phyloP scores from a whole-genome alignment of 139 green algal species.

The Pleodorina starrii region DNA sequence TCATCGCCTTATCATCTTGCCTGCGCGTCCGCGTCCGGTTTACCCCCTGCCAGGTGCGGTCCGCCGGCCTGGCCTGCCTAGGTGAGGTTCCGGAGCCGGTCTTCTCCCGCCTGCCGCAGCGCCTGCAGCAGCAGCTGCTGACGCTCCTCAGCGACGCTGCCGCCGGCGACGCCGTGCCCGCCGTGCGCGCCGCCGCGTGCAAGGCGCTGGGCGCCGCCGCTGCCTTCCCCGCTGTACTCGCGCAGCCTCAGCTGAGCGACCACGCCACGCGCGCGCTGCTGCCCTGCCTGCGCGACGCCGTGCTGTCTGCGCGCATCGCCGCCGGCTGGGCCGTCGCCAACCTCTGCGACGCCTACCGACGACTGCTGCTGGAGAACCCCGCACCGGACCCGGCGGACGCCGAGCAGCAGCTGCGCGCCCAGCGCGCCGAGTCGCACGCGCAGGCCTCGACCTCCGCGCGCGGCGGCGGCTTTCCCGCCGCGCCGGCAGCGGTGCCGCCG shows the following conservation, averaged over 20 bases:
- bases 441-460: neutral
- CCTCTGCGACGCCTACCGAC: constrained; percentile 57
- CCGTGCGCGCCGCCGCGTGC: constrained; percentile 64
- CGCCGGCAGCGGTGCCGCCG: neutral
- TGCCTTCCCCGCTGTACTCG: constrained; percentile 21
- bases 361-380: neutral
- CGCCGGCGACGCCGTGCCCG: constrained; percentile 49
- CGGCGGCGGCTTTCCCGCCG: neutral
- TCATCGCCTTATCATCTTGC: no score
- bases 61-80: constrained; percentile 14
- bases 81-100: constrained; percentile 30
- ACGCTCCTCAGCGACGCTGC: constrained; percentile 25
- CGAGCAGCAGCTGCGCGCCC: neutral
- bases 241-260: neutral
- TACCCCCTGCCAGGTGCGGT: constrained; percentile 24
- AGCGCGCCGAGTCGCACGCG: neutral
- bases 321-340: constrained; percentile 71
- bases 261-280: neutral
- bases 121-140: constrained; percentile 47
- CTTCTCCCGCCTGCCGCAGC: constrained; percentile 17
- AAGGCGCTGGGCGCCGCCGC: constrained; percentile 57
- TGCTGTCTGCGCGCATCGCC: constrained; percentile 68
- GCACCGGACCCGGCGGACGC: neutral
- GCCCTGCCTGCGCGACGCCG: constrained; percentile 11
- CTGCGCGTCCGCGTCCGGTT: no score